Evolutionary conservation across 192 early-diverging fungal genomes (phyloP), one percentile per base, ranked within the genome.

Genomic region (Martensiomyces pterosporus): DNA sequence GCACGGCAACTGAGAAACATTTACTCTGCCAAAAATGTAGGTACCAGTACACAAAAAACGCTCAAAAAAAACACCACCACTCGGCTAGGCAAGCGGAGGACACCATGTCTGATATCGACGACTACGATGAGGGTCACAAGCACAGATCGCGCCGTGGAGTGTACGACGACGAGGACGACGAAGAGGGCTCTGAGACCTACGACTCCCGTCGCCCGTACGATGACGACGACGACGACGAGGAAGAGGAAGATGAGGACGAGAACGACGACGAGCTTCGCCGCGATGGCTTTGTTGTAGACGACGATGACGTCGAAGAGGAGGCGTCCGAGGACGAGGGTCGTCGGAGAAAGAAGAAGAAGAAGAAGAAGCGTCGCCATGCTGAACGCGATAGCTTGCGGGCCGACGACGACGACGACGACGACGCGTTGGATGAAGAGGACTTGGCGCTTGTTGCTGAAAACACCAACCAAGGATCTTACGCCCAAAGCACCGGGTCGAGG

Each of bases 341-440:
- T 45, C 36, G 68, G 50, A 62, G 74, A 53, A 58, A 67, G 65
- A 64, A 42, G 52, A 52, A 53, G 46, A 56, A 45, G 46, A 44
- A 55, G 47, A 42, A 44, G 33, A 16, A 55, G n/a, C 38, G 44
- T 22, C 36, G 47, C 27, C 55, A 49, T 7, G 16, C n/a, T n/a
- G 24, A 57, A 23, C n/a, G 39, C 27, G 45, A 44, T 10, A 1
- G 43, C 22, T 24, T 24, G 8, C 2, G 19, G 10, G 32, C 16
- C 43, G 21, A 16, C 8, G 37, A 17, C 16, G 32, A 24, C 7
- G 47, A 39, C 38, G 38, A 47, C 22, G 87, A 90, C 43, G 88
- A 94, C 38, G 81, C 83, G 27, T 67, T 93, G 13, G 89, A 92
- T 19, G 94, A 93, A 14, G 97, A 99, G 47, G 97, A 99, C 64